phyloP scores from a whole-genome alignment of 805 yeast species.

The Torulaspora delbrueckii region DNA sequence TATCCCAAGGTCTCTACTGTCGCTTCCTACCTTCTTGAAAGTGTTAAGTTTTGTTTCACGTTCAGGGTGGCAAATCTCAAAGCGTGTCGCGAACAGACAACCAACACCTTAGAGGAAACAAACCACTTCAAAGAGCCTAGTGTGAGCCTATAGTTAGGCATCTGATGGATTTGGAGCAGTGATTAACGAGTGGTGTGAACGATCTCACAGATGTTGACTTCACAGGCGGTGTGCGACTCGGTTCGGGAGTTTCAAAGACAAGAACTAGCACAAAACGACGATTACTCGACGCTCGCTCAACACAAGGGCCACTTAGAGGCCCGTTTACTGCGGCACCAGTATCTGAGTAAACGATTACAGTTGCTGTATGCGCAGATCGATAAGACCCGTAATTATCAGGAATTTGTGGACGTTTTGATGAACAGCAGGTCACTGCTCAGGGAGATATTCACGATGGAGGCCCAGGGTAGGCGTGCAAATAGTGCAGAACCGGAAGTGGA shows the following conservation, averaged over 20 bases:
- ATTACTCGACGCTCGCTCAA: slow-evolving; percentile 22
- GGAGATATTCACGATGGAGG: slow-evolving; percentile 31
- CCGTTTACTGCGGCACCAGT: slow-evolving; percentile 17
- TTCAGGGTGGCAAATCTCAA: slow-evolving; percentile 5
- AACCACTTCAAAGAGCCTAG: neutral
- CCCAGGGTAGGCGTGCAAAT: slow-evolving; percentile 10
- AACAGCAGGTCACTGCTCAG: slow-evolving; percentile 24
- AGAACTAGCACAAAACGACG: slow-evolving; percentile 20
- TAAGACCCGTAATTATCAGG: slow-evolving; percentile 31
- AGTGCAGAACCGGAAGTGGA: slow-evolving; percentile 14
- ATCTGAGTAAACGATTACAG: slow-evolving; percentile 23
- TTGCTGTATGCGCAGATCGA: slow-evolving; percentile 27
- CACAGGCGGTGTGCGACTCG: slow-evolving; percentile 15
- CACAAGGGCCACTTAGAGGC: slow-evolving; percentile 22
- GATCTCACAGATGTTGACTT: slow-evolving; percentile 16
- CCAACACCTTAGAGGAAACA: slow-evolving; percentile 1
- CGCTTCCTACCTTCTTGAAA: neutral
- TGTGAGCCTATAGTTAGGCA: neutral
- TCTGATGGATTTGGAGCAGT: neutral
- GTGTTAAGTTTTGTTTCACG: neutral
- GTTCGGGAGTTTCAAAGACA: slow-evolving; percentile 25
- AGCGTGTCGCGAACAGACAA: neutral
- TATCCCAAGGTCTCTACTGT: neutral
- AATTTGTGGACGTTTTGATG: slow-evolving; percentile 28
- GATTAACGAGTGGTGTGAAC: neutral